These are phyloP conservation scores for Parastagonospora avenae DNA, from an alignment of 2,329 filamentous ascomycete genomes.

Conservation along the genomic window DNA sequence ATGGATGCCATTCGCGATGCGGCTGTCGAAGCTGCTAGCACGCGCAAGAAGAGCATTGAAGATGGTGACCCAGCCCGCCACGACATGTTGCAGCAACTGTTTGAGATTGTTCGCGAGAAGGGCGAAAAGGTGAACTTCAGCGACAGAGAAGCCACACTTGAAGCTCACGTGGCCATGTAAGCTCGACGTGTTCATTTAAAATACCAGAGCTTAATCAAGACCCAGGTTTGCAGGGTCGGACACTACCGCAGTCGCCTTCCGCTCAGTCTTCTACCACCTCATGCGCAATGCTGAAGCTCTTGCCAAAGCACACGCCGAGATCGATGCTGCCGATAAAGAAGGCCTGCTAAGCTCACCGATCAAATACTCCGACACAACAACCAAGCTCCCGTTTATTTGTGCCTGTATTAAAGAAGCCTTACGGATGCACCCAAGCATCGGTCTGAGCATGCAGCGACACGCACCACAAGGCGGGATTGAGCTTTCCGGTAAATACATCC, in stretches of 20 bases:
- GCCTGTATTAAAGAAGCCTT: conserved; percentile 53
- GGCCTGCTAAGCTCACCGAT: conserved; percentile 10
- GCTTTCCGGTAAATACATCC: conserved; percentile 24
- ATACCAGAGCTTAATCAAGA: not conserved
- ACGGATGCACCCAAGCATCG: conserved; percentile 46
- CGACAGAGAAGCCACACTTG: conserved; percentile 29
- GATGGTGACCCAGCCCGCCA: conserved; percentile 12
- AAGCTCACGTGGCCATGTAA: conserved; percentile 35
- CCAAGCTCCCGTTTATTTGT: conserved; percentile 47
- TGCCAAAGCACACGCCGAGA: conserved; percentile 13
- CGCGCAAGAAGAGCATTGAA: conserved; percentile 8
- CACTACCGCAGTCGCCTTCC: conserved; percentile 43
- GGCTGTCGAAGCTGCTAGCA: conserved; percentile 11
- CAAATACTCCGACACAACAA: conserved; percentile 17
- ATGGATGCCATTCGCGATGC: conserved; percentile 14
- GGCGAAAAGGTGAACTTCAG: conserved; percentile 42
- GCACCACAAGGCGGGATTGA: conserved; percentile 27
- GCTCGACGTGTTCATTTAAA: conserved; percentile 8
- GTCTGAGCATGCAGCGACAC: conserved; percentile 18
- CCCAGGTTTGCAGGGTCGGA: conserved; percentile 41
- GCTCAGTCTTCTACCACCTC: conserved; percentile 46
- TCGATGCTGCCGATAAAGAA: conserved; percentile 16
- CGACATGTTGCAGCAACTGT: conserved; percentile 38
- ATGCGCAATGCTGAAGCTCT: conserved; percentile 35
- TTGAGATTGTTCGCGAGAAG: conserved; percentile 34